Conservation (phyloP, 768 basidiomycete genomes). For the Auricularia cornea region DNA sequence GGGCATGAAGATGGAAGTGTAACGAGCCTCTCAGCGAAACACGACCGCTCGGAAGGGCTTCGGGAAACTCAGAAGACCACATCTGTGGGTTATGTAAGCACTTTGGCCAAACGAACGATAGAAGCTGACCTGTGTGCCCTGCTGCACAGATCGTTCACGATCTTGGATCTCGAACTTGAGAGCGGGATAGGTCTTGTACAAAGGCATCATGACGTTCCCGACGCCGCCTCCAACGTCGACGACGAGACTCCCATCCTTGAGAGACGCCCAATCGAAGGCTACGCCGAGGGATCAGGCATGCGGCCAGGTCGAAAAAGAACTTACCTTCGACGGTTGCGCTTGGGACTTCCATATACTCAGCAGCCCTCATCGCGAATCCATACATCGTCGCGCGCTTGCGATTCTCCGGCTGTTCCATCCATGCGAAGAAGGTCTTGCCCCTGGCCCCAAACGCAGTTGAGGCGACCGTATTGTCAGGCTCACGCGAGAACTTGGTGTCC, state of each 20-base stretch:
- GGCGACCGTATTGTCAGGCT: not conserved
- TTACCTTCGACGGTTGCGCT: not conserved
- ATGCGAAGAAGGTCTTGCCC: constrained; percentile 49
- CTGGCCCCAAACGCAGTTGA: not conserved
- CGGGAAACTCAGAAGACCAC: constrained; percentile 52
- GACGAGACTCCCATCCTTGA: constrained; percentile 17
- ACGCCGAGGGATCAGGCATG: not conserved
- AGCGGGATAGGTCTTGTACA: constrained; percentile 9
- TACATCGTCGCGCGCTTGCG: constrained; percentile 55
- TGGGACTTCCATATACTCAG: constrained; percentile 36
- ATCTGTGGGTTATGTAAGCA: constrained; percentile 29
- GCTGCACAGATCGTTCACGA: constrained; percentile 6
- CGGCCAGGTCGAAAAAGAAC: not conserved
- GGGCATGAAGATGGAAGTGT: not conserved
- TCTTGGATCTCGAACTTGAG: constrained; percentile 10
- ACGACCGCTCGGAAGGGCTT: constrained; percentile 45
- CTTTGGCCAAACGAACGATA: not conserved
- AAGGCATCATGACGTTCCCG: constrained; percentile 6
- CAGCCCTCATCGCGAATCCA: constrained; percentile 68
- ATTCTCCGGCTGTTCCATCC: constrained; percentile 56
- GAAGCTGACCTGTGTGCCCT: not conserved
- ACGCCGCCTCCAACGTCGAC: constrained; percentile 13
- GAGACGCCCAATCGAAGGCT: constrained; percentile 39
- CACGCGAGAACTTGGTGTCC: not conserved
- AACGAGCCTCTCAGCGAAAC: constrained; percentile 44